Evolutionary conservation across 2,329 filamentous ascomycete species (phyloP), one percentile per base, ranked within the genome.

Genomic region (Aspergillus transmontanensis): DNA sequence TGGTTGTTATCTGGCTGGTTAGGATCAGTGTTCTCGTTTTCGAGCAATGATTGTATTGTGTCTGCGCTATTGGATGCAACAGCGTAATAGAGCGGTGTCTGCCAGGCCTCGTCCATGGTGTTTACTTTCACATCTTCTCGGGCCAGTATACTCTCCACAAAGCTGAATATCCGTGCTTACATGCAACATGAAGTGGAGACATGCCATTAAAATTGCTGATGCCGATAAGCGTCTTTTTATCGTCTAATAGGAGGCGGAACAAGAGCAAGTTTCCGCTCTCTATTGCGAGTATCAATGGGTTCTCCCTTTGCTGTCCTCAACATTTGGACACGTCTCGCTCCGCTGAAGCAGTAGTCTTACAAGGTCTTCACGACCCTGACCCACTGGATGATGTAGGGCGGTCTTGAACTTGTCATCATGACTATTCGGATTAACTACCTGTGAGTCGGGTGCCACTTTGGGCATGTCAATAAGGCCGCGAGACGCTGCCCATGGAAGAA

Each of bases 51-150:
- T 19, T 48, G 11, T 23, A 48, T 16, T 23, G 14, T 26, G 12
- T 14, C 21, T 26, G 4, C 12, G 11, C 14, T 14, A 1, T 14
- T 23, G 14, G 45, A 26, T 2, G 0, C 3, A 14, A 48, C 7
- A 2, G 45, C 21, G 2, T 48, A 7, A 16, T 12, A 23, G 11
- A 48, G 2, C 16, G 45, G 23, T 12, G n/a, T 26, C 28, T 48
- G 12, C 16, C 16, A 1, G 36, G 0, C 0, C 6, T 5, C 4
- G n/a, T 48, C 45, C 0, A 23, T 1, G 21, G 21, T 5, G 2
- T 48, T 26, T 23, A 48, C 21, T 4, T 48, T 26, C 45, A 26
- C 45, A 26, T 26, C 45, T 16, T 26, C 21, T 26, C 23, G n/a
- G 5, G 21, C 12, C 4, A 48, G 23, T 7, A 48, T 12, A 26